A percentile compares a stretch with the other conserved stretches of the same genome.
phyloP scores from a whole-genome alignment of 768 basidiomycete genomes.

The Boletales sp. region DNA sequence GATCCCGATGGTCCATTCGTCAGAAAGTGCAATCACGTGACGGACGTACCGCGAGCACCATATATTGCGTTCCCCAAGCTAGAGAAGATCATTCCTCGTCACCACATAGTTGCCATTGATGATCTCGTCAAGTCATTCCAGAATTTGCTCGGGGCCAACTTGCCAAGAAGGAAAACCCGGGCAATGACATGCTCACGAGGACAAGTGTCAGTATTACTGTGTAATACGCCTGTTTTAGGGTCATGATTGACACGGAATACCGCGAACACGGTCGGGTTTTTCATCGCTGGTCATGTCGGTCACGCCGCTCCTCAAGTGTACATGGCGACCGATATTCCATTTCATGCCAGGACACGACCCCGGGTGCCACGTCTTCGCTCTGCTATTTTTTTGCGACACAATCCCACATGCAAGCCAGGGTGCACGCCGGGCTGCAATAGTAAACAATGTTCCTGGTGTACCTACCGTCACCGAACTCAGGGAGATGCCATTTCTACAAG shows the following conservation, averaged over 20 bases:
- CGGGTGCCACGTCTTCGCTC: not conserved
- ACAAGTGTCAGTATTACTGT: not conserved
- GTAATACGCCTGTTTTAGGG: not conserved
- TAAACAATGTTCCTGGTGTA: not conserved
- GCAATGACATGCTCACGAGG: constrained; percentile 5
- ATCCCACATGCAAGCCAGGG: not conserved
- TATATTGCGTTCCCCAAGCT: not conserved
- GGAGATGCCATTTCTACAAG: not conserved
- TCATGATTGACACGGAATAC: not conserved
- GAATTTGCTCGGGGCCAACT: not conserved
- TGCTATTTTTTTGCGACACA: not conserved
- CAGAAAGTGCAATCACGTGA: not conserved
- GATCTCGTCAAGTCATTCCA: not conserved
- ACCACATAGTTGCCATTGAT: not conserved
- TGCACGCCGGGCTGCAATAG: not conserved
- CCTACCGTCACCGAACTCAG: not conserved
- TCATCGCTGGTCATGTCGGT: not conserved
- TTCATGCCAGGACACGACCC: not conserved
- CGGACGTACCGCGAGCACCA: not conserved
- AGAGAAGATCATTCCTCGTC: not conserved
- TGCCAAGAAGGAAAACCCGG: constrained; percentile 1
- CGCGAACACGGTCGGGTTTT: not conserved
- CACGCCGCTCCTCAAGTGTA: not conserved
- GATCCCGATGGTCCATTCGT: not conserved
- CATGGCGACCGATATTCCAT: not conserved